Conservation (phyloP, 2,329 filamentous ascomycete species). For the Cercospora zeae-maydis region DNA sequence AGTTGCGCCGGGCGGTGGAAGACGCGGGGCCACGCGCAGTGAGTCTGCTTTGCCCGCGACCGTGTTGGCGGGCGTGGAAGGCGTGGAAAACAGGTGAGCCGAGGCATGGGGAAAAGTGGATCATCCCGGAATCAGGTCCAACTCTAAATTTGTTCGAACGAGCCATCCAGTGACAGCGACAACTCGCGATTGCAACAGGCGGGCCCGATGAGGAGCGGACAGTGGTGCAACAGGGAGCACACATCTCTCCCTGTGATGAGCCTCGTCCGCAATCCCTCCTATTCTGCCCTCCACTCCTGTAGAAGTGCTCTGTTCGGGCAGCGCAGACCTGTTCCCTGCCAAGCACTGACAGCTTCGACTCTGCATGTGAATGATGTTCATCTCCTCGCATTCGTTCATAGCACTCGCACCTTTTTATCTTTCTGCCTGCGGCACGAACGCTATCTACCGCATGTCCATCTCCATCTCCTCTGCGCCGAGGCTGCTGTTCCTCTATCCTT, state of each 20-base stretch:
- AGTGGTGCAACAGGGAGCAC: not conserved
- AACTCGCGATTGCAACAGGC: not conserved
- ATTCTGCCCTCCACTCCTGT: not conserved
- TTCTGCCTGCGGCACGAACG: constrained; percentile 2
- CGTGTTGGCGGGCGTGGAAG: not conserved
- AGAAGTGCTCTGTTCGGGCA: not conserved
- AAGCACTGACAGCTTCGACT: constrained; percentile 3
- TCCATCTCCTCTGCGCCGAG: constrained; percentile 6
- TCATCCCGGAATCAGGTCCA: not conserved
- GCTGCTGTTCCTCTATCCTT: constrained; percentile 46
- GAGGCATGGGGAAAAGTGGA: not conserved
- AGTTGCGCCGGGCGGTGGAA: not conserved
- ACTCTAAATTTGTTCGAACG: not conserved
- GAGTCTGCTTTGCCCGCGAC: not conserved
- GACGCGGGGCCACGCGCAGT: not conserved
- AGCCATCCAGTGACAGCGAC: not conserved
- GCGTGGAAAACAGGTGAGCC: not conserved
- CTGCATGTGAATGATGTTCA: constrained; percentile 6
- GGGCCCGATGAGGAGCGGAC: not conserved
- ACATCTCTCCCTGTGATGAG: not conserved
- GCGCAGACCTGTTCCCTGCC: not conserved
- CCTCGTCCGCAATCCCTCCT: not conserved
- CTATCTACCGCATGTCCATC: constrained; percentile 1
- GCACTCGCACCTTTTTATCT: not conserved
- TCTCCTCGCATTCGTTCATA: not conserved